These are phyloP conservation scores for Crassisporium funariophilum DNA, from an alignment of 768 basidiomycete genomes.

Conservation along the genomic window DNA sequence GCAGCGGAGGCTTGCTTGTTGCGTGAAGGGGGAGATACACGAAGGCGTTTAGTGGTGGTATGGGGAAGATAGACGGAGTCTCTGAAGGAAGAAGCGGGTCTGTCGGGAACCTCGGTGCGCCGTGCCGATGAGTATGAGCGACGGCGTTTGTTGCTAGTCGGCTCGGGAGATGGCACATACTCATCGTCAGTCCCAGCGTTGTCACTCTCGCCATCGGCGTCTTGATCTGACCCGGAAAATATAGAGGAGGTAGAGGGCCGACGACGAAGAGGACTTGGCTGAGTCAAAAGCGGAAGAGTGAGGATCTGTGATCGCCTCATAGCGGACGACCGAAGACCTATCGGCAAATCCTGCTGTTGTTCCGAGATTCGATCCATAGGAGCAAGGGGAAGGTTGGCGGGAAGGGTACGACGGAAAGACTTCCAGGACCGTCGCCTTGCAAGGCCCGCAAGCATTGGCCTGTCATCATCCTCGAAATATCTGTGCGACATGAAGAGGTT, in stretches of 20 bases:
- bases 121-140: constrained; percentile 15
- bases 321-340: background rate
- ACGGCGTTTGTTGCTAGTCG: constrained; percentile 35
- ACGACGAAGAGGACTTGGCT: background rate
- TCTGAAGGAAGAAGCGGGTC: background rate
- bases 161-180: constrained; percentile 41
- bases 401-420: constrained; percentile 5
- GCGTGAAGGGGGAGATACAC: constrained; percentile 42
- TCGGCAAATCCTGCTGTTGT: background rate
- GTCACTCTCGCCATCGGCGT: constrained; percentile 39
- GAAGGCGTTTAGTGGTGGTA: constrained; percentile 27
- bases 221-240: constrained; percentile 15
- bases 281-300: background rate
- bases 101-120: background rate
- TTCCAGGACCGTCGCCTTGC: constrained; percentile 1
- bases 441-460: background rate
- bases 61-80: background rate
- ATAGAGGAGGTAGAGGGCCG: background rate
- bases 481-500: too few species aligned
- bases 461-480: background rate
- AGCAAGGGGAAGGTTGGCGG: background rate
- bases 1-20: constrained; percentile 43
- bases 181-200: constrained; percentile 43
- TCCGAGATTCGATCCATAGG: background rate
- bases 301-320: background rate